Conservation (phyloP, 768 basidiomycete species). For the Udeniomyces megalosporus region DNA sequence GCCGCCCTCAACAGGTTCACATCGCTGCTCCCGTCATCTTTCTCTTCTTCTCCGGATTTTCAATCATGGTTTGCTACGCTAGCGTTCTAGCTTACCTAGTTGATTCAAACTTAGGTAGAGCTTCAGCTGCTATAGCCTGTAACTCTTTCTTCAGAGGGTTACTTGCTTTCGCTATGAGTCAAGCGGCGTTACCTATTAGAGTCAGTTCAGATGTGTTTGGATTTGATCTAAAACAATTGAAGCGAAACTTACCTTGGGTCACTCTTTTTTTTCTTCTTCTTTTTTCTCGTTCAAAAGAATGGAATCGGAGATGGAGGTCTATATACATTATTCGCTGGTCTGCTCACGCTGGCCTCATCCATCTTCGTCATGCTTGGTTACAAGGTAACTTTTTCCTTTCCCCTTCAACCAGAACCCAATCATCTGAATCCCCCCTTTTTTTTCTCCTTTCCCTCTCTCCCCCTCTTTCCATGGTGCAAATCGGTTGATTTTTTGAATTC, state of each 20-base stretch:
- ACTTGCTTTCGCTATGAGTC: conserved; percentile 49
- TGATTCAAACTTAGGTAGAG: conserved; percentile 68
- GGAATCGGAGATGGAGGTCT: conserved; percentile 59
- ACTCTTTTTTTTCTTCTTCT: neutral
- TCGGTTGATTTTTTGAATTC: neutral
- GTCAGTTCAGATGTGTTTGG: too few species aligned
- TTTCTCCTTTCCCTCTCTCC: too few species aligned
- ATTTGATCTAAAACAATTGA: neutral
- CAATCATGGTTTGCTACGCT: conserved; percentile 37
- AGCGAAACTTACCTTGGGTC: neutral
- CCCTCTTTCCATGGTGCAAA: neutral
- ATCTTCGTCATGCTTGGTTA: conserved; percentile 1
- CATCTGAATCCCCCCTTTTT: neutral
- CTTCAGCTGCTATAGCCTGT: conserved; percentile 50
- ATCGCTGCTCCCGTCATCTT: conserved; percentile 53
- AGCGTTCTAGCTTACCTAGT: conserved; percentile 69
- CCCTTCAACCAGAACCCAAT: neutral
- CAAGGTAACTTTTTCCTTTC: neutral
- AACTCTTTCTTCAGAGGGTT: conserved; percentile 62
- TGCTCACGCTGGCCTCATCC: neutral
- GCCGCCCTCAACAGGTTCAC: conserved; percentile 34
- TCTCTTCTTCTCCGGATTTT: conserved; percentile 57
- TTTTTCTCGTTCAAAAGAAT: neutral
- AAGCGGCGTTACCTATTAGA: conserved; percentile 52
- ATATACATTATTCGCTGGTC: conserved; percentile 8